Evolutionary conservation across 345 rosid genomes (phyloP).

Genomic region (Firmiana major): DNA sequence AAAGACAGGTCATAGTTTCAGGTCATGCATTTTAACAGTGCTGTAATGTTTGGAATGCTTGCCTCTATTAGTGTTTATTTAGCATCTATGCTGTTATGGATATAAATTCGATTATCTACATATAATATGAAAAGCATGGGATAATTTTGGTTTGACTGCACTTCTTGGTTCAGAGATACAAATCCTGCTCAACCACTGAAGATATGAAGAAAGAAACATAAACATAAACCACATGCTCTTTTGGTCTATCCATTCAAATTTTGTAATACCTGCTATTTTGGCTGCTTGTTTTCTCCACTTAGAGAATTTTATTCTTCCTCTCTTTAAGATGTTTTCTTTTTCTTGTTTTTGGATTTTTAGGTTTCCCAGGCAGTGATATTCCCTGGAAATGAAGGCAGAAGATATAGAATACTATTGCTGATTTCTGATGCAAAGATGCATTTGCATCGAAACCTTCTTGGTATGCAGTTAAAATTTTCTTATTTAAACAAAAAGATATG

Average conservation of each 20-base stretch:
- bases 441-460: neutral
- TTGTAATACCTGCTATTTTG: neutral
- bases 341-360: neutral
- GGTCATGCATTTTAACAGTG: neutral
- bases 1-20: neutral
- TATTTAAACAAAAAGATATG: neutral
- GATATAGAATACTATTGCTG: neutral
- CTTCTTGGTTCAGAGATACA: neutral
- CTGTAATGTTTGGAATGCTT: neutral
- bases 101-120: neutral
- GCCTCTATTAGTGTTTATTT: neutral
- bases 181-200: neutral
- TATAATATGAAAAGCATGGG: neutral
- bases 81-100: neutral
- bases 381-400: neutral
- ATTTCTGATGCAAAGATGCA: neutral
- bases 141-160: neutral
- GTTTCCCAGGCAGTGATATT: constrained; percentile 2
- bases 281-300: neutral
- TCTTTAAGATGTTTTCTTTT: neutral
- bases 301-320: neutral
- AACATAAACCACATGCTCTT: neutral
- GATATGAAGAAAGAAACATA: neutral
- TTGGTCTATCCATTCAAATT: neutral
- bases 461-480: neutral